These are phyloP conservation scores for Schizosaccharomyces osmophilus DNA, from an alignment of 805 yeast genomes.

Conservation along the genomic window DNA sequence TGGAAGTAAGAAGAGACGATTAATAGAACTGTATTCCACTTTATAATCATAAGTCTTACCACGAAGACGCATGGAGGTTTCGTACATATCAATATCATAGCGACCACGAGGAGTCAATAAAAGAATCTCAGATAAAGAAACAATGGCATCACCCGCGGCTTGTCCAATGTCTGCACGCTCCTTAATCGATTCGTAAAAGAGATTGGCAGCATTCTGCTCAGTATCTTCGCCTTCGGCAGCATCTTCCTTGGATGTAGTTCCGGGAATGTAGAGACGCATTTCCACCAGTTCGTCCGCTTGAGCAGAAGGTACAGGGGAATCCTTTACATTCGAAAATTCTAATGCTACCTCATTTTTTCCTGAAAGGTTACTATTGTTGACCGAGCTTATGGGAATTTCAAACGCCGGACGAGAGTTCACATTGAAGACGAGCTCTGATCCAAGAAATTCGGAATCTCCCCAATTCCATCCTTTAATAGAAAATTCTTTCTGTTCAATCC, in stretches of 20 bases:
- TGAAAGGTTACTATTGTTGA: constrained; percentile 66
- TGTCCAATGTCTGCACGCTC: constrained; percentile 88
- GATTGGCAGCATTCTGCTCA: constrained; percentile 38
- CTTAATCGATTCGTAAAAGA: constrained; percentile 72
- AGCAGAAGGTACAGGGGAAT: constrained; percentile 36
- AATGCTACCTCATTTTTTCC: constrained; percentile 85
- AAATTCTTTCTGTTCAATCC: constrained; percentile 68
- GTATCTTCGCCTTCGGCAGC: constrained; percentile 12
- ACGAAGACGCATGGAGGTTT: constrained; percentile 62
- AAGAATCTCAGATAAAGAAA: constrained; percentile 69
- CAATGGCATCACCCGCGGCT: constrained; percentile 83
- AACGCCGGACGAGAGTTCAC: constrained; percentile 74
- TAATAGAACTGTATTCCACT: constrained; percentile 70
- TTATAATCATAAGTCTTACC: constrained; percentile 97
- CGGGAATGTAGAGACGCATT: constrained; percentile 80
- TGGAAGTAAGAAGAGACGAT: constrained; percentile 75
- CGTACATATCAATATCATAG: constrained; percentile 85
- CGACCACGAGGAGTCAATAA: constrained; percentile 97
- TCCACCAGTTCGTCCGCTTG: constrained; percentile 67
- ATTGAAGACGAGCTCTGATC: constrained; percentile 70
- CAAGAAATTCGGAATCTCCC: constrained; percentile 83
- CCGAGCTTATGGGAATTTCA: constrained; percentile 63
- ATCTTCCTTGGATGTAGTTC: constrained; percentile 25
- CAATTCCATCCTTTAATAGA: constrained; percentile 97
- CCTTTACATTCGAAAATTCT: constrained; percentile 43